Percentiles rank a stretch among this genome's conserved stretches.
These are phyloP conservation scores for Lactifluus subvellereus DNA, from an alignment of 768 basidiomycete genomes.

Conservation along the genomic window DNA sequence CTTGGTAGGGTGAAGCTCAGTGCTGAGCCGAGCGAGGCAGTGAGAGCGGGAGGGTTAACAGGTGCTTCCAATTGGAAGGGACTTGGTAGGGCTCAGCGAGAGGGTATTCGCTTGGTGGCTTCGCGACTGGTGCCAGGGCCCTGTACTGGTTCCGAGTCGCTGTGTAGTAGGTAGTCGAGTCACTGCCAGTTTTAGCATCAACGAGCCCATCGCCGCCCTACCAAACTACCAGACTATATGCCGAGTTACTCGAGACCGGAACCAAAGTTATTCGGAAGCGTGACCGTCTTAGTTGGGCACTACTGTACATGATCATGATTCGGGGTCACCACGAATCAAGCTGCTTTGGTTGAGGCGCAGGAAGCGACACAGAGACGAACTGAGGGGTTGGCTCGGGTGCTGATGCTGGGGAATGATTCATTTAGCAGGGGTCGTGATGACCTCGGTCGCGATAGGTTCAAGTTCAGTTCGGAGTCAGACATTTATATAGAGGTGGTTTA, in stretches of 20 bases:
- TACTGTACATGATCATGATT: conserved; percentile 40
- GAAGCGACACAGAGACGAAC: conserved; percentile 27
- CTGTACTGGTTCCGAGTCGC: not conserved
- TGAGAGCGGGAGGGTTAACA: conserved; percentile 26
- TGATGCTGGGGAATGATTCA: conserved; percentile 3
- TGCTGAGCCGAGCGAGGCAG: conserved; percentile 27
- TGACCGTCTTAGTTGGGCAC: conserved; percentile 64
- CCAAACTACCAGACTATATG: conserved; percentile 88
- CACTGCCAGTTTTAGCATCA: conserved; percentile 47
- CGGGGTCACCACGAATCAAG: conserved; percentile 27
- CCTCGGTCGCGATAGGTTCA: no score
- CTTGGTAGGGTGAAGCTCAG: conserved; percentile 40
- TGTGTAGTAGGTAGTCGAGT: not conserved
- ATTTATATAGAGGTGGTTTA: no score
- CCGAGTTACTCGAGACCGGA: conserved; percentile 68
- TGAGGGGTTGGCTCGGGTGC: conserved; percentile 31
- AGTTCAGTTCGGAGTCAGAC: no score
- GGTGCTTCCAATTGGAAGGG: conserved; percentile 15
- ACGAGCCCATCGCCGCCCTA: conserved; percentile 61
- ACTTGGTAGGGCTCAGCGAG: conserved; percentile 15
- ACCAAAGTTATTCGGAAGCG: conserved; percentile 62
- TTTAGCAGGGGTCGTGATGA: no score
- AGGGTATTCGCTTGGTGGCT: conserved; percentile 18
- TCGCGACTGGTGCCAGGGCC: conserved; percentile 23
- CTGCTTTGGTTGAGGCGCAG: conserved; percentile 26